Evolutionary conservation across 2,329 filamentous ascomycete genomes (phyloP).

Genomic region (Penicillium frequentans): DNA sequence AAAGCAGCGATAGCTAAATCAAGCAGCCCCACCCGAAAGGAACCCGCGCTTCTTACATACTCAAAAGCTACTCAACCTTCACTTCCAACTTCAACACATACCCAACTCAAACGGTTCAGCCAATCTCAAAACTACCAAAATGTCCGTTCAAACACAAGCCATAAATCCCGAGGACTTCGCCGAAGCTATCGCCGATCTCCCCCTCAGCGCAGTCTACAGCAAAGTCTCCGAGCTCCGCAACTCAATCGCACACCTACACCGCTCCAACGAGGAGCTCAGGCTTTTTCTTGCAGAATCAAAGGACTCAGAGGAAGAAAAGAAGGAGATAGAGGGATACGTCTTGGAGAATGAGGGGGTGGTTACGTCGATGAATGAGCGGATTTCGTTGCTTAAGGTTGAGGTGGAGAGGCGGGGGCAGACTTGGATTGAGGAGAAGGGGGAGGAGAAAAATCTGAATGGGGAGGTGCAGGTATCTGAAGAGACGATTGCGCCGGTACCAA

Average conservation of each 20-base stretch:
- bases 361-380: constrained; percentile 55
- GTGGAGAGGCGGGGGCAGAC: constrained; percentile 57
- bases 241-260: constrained; percentile 58
- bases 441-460: constrained; percentile 20
- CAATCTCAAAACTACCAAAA: constrained; percentile 23
- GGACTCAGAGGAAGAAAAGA: constrained; percentile 53
- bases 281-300: constrained; percentile 48
- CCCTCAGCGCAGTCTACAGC: constrained; percentile 58
- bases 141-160: constrained; percentile 52
- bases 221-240: constrained; percentile 63
- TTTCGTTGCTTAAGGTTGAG: constrained; percentile 51
- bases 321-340: constrained; percentile 42
- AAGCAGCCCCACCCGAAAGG: not conserved
- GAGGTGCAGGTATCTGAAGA: constrained; percentile 17
- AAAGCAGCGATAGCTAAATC: too few relatives aligned
- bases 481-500: constrained; percentile 16
- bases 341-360: constrained; percentile 61
- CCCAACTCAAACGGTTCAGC: not conserved
- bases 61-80: not conserved
- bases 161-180: constrained; percentile 55
- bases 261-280: constrained; percentile 58
- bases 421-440: constrained; percentile 45
- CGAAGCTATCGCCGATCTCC: constrained; percentile 57
- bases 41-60: not conserved
- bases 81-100: not conserved